phyloP scores from a whole-genome alignment of 2,329 filamentous ascomycete species.

The Sclerotinia trifoliorum region DNA sequence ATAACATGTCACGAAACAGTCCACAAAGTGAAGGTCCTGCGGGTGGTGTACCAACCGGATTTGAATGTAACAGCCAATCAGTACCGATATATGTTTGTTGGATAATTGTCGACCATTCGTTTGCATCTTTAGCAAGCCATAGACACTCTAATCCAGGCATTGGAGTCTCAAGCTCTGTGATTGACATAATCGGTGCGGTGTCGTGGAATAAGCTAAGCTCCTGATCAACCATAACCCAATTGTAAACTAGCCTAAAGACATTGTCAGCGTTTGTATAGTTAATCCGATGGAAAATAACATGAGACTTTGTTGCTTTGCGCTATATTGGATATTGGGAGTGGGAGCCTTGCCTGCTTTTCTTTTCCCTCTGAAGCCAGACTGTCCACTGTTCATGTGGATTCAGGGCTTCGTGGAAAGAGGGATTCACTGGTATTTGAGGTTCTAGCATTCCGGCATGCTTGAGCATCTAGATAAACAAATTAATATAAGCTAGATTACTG shows the following conservation, averaged over 20 bases:
- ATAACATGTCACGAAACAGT: slow-evolving; percentile 66
- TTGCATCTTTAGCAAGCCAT: slow-evolving; percentile 59
- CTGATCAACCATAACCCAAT: slow-evolving; percentile 73
- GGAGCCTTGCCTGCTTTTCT: slow-evolving; percentile 54
- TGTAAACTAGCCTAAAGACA: slow-evolving; percentile 62
- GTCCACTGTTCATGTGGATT: slow-evolving; percentile 56
- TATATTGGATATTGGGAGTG: background rate
- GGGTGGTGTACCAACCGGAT: slow-evolving; percentile 47
- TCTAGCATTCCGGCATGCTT: slow-evolving; percentile 68
- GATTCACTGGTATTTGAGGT: slow-evolving; percentile 47
- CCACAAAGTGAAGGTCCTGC: slow-evolving; percentile 60
- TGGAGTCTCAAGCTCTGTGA: slow-evolving; percentile 63
- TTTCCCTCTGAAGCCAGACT: slow-evolving; percentile 64
- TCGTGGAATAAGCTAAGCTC: slow-evolving; percentile 68
- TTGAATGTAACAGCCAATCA: slow-evolving; percentile 38
- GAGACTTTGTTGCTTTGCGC: too few species aligned
- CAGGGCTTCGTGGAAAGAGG: slow-evolving; percentile 43
- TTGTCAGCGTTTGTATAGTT: slow-evolving; percentile 1
- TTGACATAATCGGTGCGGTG: slow-evolving; percentile 59
- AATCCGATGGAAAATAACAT: background rate
- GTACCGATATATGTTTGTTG: slow-evolving; percentile 57
- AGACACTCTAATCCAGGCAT: slow-evolving; percentile 61
- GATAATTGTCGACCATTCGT: slow-evolving; percentile 59
- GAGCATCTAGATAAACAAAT: slow-evolving; percentile 53
- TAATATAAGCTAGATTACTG: background rate